Evolutionary conservation across 495 filamentous ascomycete genomes (phyloP), one percentile per base, ranked within the genome.

Genomic region (Paragyromitra xinjiangensis): DNA sequence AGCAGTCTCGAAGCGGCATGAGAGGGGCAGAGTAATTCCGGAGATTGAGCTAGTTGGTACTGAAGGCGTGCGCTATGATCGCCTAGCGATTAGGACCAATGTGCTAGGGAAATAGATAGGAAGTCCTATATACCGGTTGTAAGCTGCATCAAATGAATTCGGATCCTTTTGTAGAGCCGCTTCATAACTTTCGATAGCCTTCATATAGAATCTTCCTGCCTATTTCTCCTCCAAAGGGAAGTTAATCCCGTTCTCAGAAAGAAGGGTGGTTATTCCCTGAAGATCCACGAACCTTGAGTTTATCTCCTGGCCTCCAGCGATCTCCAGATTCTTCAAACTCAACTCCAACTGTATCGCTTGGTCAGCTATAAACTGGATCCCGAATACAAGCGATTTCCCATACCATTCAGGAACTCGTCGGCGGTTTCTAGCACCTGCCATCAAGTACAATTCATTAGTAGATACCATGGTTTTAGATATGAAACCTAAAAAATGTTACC

Each of bases 281-380:
- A n/a, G 22, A 29, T 3, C 4, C 50, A 69, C 59, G 44, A 12
- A 80, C 79, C 72, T 81, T 81, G 6, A 58, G 39, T n/a, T 81
- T 81, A 62, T 81, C 80, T 6, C 79, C 79, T 7, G 80, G 68
- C n/a, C 65, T 69, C 80, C 80, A 81, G 26, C 80, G 79, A 37
- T 81, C 80, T 26, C 80, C 80, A 48, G 80, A 81, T 66, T 81
- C 80, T 53, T 81, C 80, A 37, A 66, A 59, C 45, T 78, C 79
- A 40, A 81, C 59, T 6, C 79, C 80, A 37, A 69, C 80, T 81
- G 8, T 29, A 5, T 7, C 19, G 59, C 22, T 22, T n/a, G 24
- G 6, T 69, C 9, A 58, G 22, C 37, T 40, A 61, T 19, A 3
- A 29, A 24, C 26, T 5, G 8, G 53, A 26, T 26, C 53, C 19